These are phyloP conservation scores for Annulohypoxylon bovei DNA, from an alignment of 495 filamentous ascomycete genomes.

Conservation along the genomic window DNA sequence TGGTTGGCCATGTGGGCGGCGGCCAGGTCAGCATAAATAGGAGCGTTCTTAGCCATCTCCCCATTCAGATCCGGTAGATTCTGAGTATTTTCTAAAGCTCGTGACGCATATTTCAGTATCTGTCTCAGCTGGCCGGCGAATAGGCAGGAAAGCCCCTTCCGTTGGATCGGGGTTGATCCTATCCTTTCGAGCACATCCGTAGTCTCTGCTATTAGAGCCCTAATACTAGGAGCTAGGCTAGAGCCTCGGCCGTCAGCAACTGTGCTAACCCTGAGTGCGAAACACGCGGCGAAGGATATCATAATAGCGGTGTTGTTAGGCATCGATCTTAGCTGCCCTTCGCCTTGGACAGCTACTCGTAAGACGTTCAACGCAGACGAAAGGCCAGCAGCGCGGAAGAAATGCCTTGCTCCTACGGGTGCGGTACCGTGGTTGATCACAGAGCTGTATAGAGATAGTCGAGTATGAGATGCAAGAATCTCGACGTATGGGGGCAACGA, in stretches of 20 bases:
- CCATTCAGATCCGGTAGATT: conserved; percentile 31
- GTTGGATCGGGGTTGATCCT: conserved; percentile 68
- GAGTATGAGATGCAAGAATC: conserved; percentile 76
- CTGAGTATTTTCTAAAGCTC: conserved; percentile 37
- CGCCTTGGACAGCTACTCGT: conserved; percentile 75
- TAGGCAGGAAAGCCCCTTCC: conserved; percentile 61
- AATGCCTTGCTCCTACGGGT: conserved; percentile 72
- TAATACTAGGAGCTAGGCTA: conserved; percentile 72
- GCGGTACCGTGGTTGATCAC: conserved; percentile 81
- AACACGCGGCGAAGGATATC: conserved; percentile 79
- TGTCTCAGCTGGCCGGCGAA: conserved; percentile 46
- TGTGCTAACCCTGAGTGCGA: conserved; percentile 70
- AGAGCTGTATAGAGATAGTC: conserved; percentile 74
- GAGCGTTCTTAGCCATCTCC: conserved; percentile 23
- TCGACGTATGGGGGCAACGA: conserved; percentile 77
- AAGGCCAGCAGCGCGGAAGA: conserved; percentile 74
- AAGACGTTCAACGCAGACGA: conserved; percentile 78
- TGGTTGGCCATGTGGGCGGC: conserved; percentile 36
- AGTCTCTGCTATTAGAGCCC: conserved; percentile 73
- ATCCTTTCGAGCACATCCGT: conserved; percentile 75
- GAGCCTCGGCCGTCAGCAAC: conserved; percentile 63
- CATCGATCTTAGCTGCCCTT: conserved; percentile 75
- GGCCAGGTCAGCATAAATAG: conserved; percentile 39
- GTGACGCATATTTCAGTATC: conserved; percentile 43
- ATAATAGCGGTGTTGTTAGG: conserved; percentile 81